Evolutionary conservation across 2,329 filamentous ascomycete species (phyloP), one percentile per base, ranked within the genome.

Genomic region (Fusarium metavorans): DNA sequence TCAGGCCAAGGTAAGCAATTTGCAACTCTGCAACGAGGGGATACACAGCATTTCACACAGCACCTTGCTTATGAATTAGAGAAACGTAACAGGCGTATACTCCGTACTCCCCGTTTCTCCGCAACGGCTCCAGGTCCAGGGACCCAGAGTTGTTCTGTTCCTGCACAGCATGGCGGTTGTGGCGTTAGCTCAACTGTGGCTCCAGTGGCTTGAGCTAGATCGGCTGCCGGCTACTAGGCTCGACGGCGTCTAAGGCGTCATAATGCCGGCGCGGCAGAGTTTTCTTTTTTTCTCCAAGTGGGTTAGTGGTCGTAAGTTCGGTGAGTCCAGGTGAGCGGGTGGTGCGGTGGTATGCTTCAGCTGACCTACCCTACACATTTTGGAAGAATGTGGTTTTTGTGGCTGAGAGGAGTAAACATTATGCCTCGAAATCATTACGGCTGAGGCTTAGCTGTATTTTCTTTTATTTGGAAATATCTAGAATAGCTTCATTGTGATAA

Each of bases 141-240:
- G 48, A n/a, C 48, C 48, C 48, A 32, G 48, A 52, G 48, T 32
- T 50, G 45, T 30, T n/a, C 25, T 14, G 6, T 5, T 32, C 20
- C 34, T 39, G 32, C 23, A 18, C 14, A 39, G n/a, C 56, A 58
- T 30, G 32, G 32, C 35, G 60, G 60, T 25, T 37, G 71, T 74
- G 68, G 71, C 65, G 67, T 60, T 74, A 60, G 64, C 52, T 72
- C 48, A 18, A 37, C 11, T 37, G 34, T 54, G 45, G 60, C 60
- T 39, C 32, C 18, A 6, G 60, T 52, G 43, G 60, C 60, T 54
- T 35, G 23, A 32, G 60, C 59, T 50, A 62, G 20, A 48, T 14
- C 32, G 27, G 23, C n/a, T 27, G 48, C 41, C 41, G 32, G 23
- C 23, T 54, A n/a, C 34, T 32, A 63, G 16, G 13, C 25, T 25